Evolutionary conservation across 768 basidiomycete species (phyloP).

Genomic region (Boletus pseudo-olivaceus): DNA sequence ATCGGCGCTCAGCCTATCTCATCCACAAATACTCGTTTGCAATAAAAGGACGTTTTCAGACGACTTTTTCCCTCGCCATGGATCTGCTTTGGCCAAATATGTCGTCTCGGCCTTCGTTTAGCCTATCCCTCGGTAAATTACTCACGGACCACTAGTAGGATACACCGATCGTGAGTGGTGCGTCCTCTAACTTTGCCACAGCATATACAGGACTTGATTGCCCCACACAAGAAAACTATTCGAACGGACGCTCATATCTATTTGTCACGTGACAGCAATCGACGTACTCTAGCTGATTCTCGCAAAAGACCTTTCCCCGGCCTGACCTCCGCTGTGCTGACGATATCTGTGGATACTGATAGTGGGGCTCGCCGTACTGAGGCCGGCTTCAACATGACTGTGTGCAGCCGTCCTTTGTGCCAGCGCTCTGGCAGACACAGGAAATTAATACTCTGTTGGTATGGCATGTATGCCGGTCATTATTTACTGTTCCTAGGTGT

Average conservation of each 20-base stretch:
- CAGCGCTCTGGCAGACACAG: not conserved
- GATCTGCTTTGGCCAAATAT: not conserved
- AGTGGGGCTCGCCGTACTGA: not conserved
- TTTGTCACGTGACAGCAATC: too few species aligned
- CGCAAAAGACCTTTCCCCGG: too few species aligned
- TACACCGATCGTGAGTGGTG: too few species aligned
- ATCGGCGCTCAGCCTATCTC: not conserved
- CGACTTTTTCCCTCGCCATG: not conserved
- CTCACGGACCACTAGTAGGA: not conserved
- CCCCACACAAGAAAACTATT: too few species aligned
- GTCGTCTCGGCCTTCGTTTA: not conserved
- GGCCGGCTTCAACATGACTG: not conserved
- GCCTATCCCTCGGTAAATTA: not conserved
- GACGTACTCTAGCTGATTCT: too few species aligned
- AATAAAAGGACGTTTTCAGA: not conserved
- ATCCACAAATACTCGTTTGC: not conserved
- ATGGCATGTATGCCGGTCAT: not conserved
- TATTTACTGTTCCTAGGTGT: conserved; percentile 2
- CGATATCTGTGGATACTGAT: not conserved
- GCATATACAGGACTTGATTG: not conserved
- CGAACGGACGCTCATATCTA: too few species aligned
- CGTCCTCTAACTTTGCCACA: too few species aligned
- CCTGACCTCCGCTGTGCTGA: not conserved
- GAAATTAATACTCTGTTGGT: conserved; percentile 6
- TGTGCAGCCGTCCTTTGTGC: not conserved